Evolutionary conservation across 108 stramenopile species (phyloP).

Genomic region (Cyclotella cryptica): DNA sequence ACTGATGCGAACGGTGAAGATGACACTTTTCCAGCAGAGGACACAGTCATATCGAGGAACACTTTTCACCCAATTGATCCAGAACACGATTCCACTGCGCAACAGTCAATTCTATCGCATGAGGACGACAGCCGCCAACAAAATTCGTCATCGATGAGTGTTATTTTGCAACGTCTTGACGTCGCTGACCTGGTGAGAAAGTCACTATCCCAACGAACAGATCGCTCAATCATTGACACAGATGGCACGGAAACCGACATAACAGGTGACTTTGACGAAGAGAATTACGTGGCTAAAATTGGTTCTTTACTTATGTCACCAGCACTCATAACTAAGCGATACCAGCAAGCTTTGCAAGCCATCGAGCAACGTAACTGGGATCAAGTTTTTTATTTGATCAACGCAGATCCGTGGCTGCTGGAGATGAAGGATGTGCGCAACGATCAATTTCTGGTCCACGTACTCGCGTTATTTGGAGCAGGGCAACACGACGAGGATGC

Average conservation of each 20-base stretch:
- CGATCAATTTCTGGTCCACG: constrained; percentile 82
- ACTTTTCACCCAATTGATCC: not conserved
- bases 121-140: not conserved
- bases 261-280: constrained; percentile 42
- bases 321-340: constrained; percentile 77
- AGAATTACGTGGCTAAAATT: constrained; percentile 24
- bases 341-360: constrained; percentile 79
- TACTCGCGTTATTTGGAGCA: constrained; percentile 75
- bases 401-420: constrained; percentile 86
- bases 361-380: constrained; percentile 85
- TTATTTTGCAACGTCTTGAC: constrained; percentile 22
- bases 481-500: constrained; percentile 36
- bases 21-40: not conserved
- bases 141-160: not conserved
- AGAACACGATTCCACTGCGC: not conserved
- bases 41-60: not conserved
- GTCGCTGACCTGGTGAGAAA: constrained; percentile 38
- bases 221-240: constrained; percentile 75
- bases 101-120: not conserved
- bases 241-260: constrained; percentile 68
- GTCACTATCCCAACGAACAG: constrained; percentile 22
- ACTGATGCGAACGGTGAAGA: no score
- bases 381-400: constrained; percentile 73
- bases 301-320: constrained; percentile 79
- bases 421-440: constrained; percentile 89